phyloP scores from a whole-genome alignment of 2,329 filamentous ascomycete species.

The Penicillium occitanis region DNA sequence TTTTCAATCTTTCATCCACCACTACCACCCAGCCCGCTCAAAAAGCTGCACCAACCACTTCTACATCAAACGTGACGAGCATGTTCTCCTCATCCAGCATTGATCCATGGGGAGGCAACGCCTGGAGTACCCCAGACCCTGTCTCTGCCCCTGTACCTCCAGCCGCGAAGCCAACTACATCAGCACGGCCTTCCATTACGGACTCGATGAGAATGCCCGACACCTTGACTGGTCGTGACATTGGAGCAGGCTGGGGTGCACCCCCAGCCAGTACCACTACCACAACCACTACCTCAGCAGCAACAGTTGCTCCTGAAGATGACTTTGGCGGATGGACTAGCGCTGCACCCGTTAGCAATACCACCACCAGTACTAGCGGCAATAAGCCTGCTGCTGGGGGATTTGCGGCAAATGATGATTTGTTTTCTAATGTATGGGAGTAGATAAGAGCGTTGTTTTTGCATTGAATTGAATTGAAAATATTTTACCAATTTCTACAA shows the following conservation, averaged over 20 bases:
- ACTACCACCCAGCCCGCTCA: conserved; percentile 43
- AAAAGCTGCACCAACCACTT: conserved; percentile 35
- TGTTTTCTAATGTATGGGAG: conserved; percentile 96
- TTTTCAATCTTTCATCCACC: conserved; percentile 74
- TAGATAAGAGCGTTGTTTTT: conserved; percentile 41
- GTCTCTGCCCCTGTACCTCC: conserved; percentile 52
- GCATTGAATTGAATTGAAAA: neutral
- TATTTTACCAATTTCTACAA: neutral
- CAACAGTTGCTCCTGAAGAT: conserved; percentile 81
- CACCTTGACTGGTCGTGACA: conserved; percentile 58
- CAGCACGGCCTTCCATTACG: neutral
- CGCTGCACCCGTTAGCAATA: conserved; percentile 57
- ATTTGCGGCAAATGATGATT: conserved; percentile 69
- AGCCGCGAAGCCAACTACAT: conserved; percentile 20
- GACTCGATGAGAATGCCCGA: conserved; percentile 43
- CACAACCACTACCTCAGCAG: conserved; percentile 41
- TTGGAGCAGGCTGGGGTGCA: conserved; percentile 64
- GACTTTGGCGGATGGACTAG: conserved; percentile 96
- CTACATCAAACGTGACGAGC: conserved; percentile 47
- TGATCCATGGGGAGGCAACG: conserved; percentile 84
- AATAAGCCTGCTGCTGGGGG: conserved; percentile 54
- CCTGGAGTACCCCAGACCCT: conserved; percentile 70
- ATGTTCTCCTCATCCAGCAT: conserved; percentile 43
- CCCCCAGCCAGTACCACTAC: conserved; percentile 33
- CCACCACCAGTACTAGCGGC: conserved; percentile 31